A percentile compares a stretch with the other conserved stretches of the same genome.
Evolutionary conservation across 176 grass and related monocot genomes (phyloP).

Genomic region (Alopecurus myosuroides): DNA sequence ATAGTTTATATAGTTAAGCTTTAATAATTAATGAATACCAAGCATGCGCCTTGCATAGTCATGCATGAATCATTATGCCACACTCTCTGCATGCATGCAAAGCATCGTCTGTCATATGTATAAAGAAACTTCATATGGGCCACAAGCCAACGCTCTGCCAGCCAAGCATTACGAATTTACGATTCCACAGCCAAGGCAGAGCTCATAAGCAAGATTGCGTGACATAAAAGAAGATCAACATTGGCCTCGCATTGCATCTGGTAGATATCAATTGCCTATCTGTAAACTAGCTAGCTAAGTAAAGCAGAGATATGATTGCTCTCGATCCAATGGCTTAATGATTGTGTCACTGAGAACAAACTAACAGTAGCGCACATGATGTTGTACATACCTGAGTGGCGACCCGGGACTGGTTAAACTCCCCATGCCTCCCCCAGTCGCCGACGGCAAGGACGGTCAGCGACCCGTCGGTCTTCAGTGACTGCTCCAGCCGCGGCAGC

Average conservation of each 20-base stretch:
- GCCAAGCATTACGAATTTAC: background rate
- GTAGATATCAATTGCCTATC: too few species aligned
- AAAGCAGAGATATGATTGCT: background rate
- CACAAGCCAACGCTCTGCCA: background rate
- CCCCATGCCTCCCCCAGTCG: slow-evolving; percentile 48
- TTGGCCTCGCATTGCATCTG: too few species aligned
- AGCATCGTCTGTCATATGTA: background rate
- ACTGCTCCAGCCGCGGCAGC: slow-evolving; percentile 38
- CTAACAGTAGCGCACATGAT: too few species aligned
- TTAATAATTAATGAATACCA: too few species aligned
- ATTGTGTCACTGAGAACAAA: background rate
- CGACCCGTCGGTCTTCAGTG: slow-evolving; percentile 37
- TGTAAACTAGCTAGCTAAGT: too few species aligned
- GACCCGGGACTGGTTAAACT: slow-evolving; percentile 51
- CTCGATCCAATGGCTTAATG: too few species aligned
- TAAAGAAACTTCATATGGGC: background rate
- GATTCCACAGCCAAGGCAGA: background rate
- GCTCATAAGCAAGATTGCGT: background rate
- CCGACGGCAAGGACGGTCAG: slow-evolving; percentile 42
- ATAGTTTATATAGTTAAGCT: background rate
- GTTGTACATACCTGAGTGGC: slow-evolving; percentile 36
- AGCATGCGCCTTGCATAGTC: background rate
- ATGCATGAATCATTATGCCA: background rate
- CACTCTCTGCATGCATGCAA: background rate
- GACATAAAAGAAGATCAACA: too few species aligned